Conservation (phyloP, 2,329 filamentous ascomycete species). For the Metarhizium anisopliae region DNA sequence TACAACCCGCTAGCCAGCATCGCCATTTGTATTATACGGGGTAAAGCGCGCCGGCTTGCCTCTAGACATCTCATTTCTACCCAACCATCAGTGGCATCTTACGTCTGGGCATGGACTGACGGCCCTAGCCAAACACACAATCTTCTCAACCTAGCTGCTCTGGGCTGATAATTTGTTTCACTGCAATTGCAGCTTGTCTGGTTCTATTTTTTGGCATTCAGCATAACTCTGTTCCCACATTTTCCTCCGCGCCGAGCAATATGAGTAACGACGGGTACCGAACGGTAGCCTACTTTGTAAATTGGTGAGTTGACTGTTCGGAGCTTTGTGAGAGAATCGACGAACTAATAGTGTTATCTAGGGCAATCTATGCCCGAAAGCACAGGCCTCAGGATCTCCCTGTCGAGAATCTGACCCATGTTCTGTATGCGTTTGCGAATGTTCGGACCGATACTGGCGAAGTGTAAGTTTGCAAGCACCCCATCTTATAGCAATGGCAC, state of each 20-base stretch:
- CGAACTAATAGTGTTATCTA: constrained; percentile 9
- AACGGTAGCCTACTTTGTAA: constrained; percentile 65
- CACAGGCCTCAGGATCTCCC: constrained; percentile 81
- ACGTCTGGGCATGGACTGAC: neutral
- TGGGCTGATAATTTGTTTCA: neutral
- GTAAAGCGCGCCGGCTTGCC: neutral
- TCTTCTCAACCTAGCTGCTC: neutral
- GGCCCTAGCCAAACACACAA: neutral
- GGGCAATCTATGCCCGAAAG: constrained; percentile 80
- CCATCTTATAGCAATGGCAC: neutral
- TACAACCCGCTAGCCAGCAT: neutral
- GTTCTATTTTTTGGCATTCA: neutral
- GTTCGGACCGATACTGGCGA: constrained; percentile 70
- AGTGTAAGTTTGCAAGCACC: constrained; percentile 42
- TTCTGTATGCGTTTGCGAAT: constrained; percentile 89
- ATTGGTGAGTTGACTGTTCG: constrained; percentile 39
- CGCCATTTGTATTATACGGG: neutral
- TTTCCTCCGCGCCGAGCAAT: neutral
- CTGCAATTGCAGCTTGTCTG: neutral
- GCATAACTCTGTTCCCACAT: neutral
- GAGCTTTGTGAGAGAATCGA: neutral
- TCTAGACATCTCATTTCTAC: neutral
- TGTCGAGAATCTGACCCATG: constrained; percentile 71
- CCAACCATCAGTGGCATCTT: neutral
- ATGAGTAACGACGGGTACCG: constrained; percentile 40